Conservation (phyloP, 164 flowering plant species). For the Magnolia kwangsiensis region DNA sequence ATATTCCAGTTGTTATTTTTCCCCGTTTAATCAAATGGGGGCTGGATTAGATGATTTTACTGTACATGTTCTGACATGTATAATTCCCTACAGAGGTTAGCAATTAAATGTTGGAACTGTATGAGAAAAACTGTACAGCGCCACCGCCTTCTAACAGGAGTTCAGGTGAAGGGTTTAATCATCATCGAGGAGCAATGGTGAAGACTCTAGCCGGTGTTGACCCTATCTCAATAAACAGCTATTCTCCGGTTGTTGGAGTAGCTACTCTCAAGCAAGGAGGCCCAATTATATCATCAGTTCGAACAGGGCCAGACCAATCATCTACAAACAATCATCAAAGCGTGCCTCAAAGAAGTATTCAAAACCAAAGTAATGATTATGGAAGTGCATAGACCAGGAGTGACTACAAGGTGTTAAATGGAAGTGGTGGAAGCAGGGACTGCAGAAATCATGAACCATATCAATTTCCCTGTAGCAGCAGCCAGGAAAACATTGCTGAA, state of each 20-base stretch:
- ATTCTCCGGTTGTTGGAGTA: conserved; percentile 17
- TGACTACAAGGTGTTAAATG: no score
- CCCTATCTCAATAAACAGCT: conserved; percentile 18
- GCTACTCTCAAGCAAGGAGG: conserved; percentile 25
- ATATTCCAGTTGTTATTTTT: conserved; percentile 15
- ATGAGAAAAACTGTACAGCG: conserved; percentile 68
- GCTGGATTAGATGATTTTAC: background rate
- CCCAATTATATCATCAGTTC: conserved; percentile 27
- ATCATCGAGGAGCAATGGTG: conserved; percentile 30
- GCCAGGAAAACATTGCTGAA: no score
- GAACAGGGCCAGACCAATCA: conserved; percentile 30
- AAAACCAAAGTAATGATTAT: no score
- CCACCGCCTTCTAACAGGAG: conserved; percentile 54
- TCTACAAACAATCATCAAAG: conserved; percentile 30
- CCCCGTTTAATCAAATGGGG: background rate
- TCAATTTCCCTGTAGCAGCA: no score
- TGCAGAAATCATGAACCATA: no score
- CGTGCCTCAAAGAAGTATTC: conserved; percentile 29
- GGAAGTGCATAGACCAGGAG: no score
- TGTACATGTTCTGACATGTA: background rate
- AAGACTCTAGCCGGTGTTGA: conserved; percentile 52
- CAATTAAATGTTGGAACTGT: conserved; percentile 95
- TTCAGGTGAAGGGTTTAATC: conserved; percentile 55
- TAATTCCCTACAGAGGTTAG: conserved; percentile 75
- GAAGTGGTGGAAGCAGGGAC: no score